Percentiles rank a stretch among this genome's conserved stretches.
Evolutionary conservation across 2,329 filamentous ascomycete genomes (phyloP).

Genomic region (Calonectria crousiana): DNA sequence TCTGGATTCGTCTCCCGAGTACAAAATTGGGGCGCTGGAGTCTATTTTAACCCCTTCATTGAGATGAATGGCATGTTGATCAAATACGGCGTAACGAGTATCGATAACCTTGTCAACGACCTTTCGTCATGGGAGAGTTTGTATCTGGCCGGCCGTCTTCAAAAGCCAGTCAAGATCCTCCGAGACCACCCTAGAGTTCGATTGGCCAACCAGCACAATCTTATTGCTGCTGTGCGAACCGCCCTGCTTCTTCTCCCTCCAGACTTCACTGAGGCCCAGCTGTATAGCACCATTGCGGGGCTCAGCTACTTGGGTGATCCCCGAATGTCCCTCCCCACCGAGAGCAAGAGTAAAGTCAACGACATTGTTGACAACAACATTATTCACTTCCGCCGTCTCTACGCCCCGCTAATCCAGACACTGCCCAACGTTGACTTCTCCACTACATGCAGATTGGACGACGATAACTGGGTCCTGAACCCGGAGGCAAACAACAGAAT

Average conservation of each 20-base stretch:
- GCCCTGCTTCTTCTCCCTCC: constrained; percentile 88
- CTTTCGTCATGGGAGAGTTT: constrained; percentile 92
- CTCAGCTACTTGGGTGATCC: constrained; percentile 96
- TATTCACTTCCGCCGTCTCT: constrained; percentile 90
- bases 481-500: constrained; percentile 73
- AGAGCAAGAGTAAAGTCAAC: constrained; percentile 90
- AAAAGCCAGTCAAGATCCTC: constrained; percentile 98
- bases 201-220: constrained; percentile 94
- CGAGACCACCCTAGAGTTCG: constrained; percentile 93
- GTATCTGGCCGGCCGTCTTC: constrained; percentile 94
- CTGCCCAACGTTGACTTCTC: constrained; percentile 89
- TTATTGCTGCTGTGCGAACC: constrained; percentile 90
- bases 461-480: constrained; percentile 55
- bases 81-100: constrained; percentile 97
- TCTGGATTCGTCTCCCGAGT: constrained; percentile 87
- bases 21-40: constrained; percentile 93
- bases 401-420: constrained; percentile 88
- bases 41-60: constrained; percentile 98
- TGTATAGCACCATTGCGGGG: constrained; percentile 92
- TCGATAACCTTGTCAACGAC: constrained; percentile 89
- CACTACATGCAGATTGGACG: constrained; percentile 60
- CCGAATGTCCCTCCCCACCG: constrained; percentile 91
- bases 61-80: constrained; percentile 95
- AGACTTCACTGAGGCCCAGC: constrained; percentile 85
- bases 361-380: constrained; percentile 97